Evolutionary conservation across 805 yeast species (phyloP).

Genomic region (Martiniozyma abietophila): DNA sequence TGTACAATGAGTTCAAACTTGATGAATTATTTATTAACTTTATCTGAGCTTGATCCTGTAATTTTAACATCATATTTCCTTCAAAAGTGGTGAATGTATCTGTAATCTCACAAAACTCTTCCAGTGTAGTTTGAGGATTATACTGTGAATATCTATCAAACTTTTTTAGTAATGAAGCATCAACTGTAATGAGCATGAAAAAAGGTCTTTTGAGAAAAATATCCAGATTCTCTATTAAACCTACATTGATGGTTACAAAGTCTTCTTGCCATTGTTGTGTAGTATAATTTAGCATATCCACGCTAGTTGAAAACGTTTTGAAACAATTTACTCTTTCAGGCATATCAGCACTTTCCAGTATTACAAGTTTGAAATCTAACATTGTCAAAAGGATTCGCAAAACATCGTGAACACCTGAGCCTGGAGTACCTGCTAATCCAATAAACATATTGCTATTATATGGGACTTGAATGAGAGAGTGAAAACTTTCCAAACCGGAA

Average conservation of each 20-base stretch:
- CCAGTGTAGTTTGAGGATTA: slow-evolving; percentile 6
- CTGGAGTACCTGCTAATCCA: slow-evolving; percentile 61
- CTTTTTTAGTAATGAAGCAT: slow-evolving; percentile 55
- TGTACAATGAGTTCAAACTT: slow-evolving; percentile 28
- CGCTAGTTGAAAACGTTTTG: slow-evolving; percentile 19
- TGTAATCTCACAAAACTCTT: slow-evolving; percentile 10
- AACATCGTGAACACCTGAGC: slow-evolving; percentile 61
- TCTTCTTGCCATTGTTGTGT: slow-evolving; percentile 59
- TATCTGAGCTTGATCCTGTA: slow-evolving; percentile 39
- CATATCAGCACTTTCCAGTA: background rate
- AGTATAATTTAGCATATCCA: slow-evolving; percentile 45
- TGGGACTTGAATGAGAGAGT: too few relatives aligned
- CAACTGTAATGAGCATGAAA: slow-evolving; percentile 69
- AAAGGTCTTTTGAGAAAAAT: slow-evolving; percentile 65
- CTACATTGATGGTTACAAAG: slow-evolving; percentile 47
- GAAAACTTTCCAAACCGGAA: too few relatives aligned
- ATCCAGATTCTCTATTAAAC: slow-evolving; percentile 33
- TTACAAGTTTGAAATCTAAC: slow-evolving; percentile 2
- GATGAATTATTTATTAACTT: slow-evolving; percentile 45
- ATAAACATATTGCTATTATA: slow-evolving; percentile 59
- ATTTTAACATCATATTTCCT: slow-evolving; percentile 25
- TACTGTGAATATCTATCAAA: slow-evolving; percentile 24
- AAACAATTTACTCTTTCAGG: background rate
- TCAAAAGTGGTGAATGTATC: slow-evolving; percentile 18
- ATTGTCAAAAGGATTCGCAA: background rate